phyloP scores from a whole-genome alignment of 345 rosid genomes.

The Corymbia maculata region DNA sequence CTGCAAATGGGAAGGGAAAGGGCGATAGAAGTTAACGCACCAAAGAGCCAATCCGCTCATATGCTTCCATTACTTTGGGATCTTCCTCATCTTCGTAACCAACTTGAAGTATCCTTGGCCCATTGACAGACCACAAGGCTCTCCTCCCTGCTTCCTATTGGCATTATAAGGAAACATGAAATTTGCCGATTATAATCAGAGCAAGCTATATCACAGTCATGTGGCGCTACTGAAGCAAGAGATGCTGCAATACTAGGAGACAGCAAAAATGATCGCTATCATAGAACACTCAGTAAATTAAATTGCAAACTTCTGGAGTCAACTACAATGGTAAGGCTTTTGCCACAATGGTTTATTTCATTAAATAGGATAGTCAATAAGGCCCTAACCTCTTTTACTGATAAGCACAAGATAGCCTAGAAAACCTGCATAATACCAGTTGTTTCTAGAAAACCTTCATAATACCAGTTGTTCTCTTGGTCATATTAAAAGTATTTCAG shows the following conservation, averaged over 20 bases:
- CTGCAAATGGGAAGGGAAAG: background rate
- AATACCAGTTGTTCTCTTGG: background rate
- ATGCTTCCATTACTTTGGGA: conserved; percentile 89
- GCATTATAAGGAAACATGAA: background rate
- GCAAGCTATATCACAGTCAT: background rate
- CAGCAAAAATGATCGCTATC: background rate
- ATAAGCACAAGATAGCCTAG: background rate
- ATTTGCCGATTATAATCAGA: background rate
- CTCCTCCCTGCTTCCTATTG: conserved; percentile 75
- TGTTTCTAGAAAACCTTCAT: background rate
- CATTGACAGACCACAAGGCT: conserved; percentile 85
- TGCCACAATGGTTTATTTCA: background rate
- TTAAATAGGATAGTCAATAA: background rate
- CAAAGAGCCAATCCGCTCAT: conserved; percentile 76
- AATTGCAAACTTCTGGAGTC: background rate
- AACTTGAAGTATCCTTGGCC: conserved; percentile 69
- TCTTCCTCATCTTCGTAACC: conserved; percentile 88
- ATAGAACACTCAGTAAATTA: background rate
- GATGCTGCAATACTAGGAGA: background rate
- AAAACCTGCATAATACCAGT: background rate
- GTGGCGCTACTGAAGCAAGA: background rate
- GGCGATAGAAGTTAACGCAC: conserved; percentile 16
- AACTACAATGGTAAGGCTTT: background rate
- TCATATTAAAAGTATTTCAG: background rate
- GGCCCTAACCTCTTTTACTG: background rate